Evolutionary conservation across 768 basidiomycete genomes (phyloP).

Genomic region (Pleurotus djamor): DNA sequence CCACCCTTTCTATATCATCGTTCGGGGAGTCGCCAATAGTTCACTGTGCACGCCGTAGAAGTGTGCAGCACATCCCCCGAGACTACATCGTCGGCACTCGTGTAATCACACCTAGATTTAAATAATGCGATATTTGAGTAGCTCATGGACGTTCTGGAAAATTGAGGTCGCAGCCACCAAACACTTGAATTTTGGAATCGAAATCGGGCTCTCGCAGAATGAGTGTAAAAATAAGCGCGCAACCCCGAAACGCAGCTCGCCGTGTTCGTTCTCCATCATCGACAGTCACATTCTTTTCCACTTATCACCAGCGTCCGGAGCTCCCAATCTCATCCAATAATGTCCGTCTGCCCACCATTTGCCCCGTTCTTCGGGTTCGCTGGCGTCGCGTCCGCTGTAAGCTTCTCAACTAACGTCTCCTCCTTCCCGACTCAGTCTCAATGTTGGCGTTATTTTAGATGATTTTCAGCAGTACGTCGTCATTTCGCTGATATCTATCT

Average conservation of each 20-base stretch:
- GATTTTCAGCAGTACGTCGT: conserved; percentile 87
- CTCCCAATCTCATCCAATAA: conserved; percentile 16
- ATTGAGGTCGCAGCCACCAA: too few relatives aligned
- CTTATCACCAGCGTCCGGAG: neutral
- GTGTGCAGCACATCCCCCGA: too few relatives aligned
- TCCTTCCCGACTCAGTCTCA: too few relatives aligned
- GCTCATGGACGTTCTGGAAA: too few relatives aligned
- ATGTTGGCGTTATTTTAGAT: conserved; percentile 51
- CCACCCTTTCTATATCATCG: neutral
- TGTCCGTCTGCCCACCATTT: conserved; percentile 85
- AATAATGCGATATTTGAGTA: too few relatives aligned
- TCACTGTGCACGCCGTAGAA: too few relatives aligned
- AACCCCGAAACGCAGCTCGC: neutral
- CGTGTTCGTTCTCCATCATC: neutral
- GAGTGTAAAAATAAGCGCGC: neutral
- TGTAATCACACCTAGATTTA: too few relatives aligned
- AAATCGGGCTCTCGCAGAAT: too few relatives aligned
- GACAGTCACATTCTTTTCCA: neutral
- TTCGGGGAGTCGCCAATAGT: too few relatives aligned
- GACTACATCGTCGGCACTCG: too few relatives aligned
- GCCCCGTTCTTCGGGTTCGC: conserved; percentile 99
- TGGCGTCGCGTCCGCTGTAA: conserved; percentile 90
- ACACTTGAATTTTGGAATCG: too few relatives aligned
- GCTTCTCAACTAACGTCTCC: conserved; percentile 19
- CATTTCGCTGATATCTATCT: neutral